Evolutionary conservation across 2,329 filamentous ascomycete genomes (phyloP).

Genomic region (Emergomyces africanus): DNA sequence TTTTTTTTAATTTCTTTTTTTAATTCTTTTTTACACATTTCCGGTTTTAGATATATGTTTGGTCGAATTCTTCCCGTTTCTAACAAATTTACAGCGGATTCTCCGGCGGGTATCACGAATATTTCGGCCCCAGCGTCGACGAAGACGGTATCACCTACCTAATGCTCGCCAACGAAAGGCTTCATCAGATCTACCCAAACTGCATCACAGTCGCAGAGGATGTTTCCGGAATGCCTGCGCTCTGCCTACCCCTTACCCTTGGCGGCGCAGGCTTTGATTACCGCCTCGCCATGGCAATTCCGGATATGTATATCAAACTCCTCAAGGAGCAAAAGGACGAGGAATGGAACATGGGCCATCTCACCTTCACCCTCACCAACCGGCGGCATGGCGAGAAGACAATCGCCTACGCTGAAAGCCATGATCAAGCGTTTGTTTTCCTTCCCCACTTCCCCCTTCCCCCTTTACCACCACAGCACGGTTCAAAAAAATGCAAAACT

Average conservation of each 20-base stretch:
- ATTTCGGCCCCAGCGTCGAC: slow-evolving; percentile 80
- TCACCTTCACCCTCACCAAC: slow-evolving; percentile 82
- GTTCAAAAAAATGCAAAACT: no score
- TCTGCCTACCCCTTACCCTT: slow-evolving; percentile 72
- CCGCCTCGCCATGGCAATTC: slow-evolving; percentile 90
- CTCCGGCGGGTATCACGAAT: slow-evolving; percentile 95
- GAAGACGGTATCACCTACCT: slow-evolving; percentile 91
- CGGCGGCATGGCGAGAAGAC: slow-evolving; percentile 93
- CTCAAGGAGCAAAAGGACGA: slow-evolving; percentile 85
- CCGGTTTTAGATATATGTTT: no score
- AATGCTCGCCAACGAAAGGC: slow-evolving; percentile 91
- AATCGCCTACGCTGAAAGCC: slow-evolving; percentile 92
- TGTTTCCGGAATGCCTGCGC: slow-evolving; percentile 95
- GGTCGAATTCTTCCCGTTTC: not conserved
- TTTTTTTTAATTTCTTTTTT: no score
- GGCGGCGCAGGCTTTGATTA: slow-evolving; percentile 97
- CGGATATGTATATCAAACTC: slow-evolving; percentile 99
- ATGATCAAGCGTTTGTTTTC: slow-evolving; percentile 79
- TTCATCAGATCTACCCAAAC: slow-evolving; percentile 79
- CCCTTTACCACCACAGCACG: no score
- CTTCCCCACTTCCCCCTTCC: no score
- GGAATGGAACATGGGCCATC: slow-evolving; percentile 78
- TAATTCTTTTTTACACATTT: no score
- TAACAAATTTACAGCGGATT: slow-evolving; percentile 56
- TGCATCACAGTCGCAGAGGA: slow-evolving; percentile 91